Evolutionary conservation across 1,284 basidiomycete species (phyloP), one percentile per base, ranked within the genome.

Genomic region (Polyporus tsugae): DNA sequence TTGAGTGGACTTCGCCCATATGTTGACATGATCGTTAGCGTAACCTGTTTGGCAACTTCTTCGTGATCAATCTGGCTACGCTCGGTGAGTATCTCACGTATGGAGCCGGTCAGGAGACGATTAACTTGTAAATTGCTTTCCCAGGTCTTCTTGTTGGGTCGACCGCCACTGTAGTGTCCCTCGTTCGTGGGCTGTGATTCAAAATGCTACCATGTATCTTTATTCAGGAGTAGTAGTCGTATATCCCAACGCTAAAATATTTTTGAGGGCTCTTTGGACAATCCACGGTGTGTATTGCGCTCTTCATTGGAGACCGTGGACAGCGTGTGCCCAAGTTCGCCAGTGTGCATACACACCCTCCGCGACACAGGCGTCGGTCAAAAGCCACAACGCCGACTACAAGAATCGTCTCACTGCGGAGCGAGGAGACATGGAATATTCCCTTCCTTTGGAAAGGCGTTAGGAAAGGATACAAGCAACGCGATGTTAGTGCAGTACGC

Each of bases 81-180:
- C 1, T 75, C 10, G 66, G 78, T 77, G 41, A 69, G 74, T 69
- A 22, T 22, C 49, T 55, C 17, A 52, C 6, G 9, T 33, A 2
- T 35, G 22, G 7, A 6, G 38, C n/a, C 22, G 29, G 13, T 17
- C 42, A 44, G 9, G 19, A 52, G 19, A 15, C 36, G 10, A 35
- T 19, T 58, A 22, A 35, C 49, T 55, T 11, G 60, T 6, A 35
- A 39, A 35, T 15, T 29, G 29, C 29, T 25, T 19, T 19, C 13
- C 38, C 55, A 77, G 76, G 65, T 35, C 65, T 76, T 35, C 29
- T 77, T 19, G 49, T 66, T 4, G 62, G 66, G 1, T 64, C 75
- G 6, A 75, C 74, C 42, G 64, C 64, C 4, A 25, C 58, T 17
- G 70, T 64, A 0, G 66, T 68, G 4, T 58, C 63, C 19, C 49